These are phyloP conservation scores for Fragaria iinumae DNA, from an alignment of 306 rosid genomes.

Conservation along the genomic window DNA sequence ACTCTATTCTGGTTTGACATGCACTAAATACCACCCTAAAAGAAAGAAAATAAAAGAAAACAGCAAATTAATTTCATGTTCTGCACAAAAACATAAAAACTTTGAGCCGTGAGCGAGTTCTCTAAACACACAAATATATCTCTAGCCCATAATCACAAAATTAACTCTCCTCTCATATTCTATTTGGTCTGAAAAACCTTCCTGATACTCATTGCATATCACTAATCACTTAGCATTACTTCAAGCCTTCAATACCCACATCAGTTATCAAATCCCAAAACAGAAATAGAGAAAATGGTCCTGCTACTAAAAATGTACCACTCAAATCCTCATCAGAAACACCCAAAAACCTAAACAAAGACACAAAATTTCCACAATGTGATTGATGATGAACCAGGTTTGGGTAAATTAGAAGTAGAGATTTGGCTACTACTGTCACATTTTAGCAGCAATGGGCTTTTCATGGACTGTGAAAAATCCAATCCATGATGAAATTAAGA, in stretches of 20 bases:
- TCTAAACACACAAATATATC: background rate
- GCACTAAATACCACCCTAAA: background rate
- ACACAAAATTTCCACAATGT: background rate
- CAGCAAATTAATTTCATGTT: background rate
- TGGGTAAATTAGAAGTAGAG: background rate
- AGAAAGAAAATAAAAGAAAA: background rate
- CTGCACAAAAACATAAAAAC: background rate
- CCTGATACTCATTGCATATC: background rate
- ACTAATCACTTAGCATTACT: background rate
- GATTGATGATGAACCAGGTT: background rate
- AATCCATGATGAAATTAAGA: background rate
- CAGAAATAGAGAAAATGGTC: background rate
- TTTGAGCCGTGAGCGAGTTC: background rate
- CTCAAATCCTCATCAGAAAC: background rate
- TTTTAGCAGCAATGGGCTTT: slow-evolving; percentile 3
- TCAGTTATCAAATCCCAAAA: background rate
- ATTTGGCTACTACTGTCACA: background rate
- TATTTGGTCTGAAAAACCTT: background rate
- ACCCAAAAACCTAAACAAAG: background rate
- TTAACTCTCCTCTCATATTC: no score
- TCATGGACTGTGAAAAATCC: background rate
- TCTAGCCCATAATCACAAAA: background rate
- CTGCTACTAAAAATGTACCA: background rate
- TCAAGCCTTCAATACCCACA: slow-evolving; percentile 1
- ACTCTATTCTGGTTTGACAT: background rate